Evolutionary conservation across 176 grass and related monocot genomes (phyloP).

Genomic region (Cenchrus purpureus): DNA sequence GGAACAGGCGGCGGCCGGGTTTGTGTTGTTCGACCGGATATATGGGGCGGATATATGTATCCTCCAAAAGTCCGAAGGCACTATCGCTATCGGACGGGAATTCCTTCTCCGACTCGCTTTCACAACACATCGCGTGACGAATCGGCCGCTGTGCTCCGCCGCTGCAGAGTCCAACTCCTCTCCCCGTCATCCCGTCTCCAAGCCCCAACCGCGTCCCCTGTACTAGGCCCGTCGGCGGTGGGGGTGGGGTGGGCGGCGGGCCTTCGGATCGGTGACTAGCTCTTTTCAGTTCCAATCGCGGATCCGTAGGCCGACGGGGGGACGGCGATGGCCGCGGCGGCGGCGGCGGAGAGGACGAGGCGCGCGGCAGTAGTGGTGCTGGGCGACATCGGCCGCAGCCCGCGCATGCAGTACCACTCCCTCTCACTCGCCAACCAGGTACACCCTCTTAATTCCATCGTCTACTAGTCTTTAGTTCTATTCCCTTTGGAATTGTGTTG

Average conservation of each 20-base stretch:
- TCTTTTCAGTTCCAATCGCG: neutral
- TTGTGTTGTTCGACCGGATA: too few relatives aligned
- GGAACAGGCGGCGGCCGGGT: too few relatives aligned
- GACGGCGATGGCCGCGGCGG: slow-evolving; percentile 8
- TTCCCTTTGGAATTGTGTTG: neutral
- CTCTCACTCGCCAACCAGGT: slow-evolving; percentile 90
- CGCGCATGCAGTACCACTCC: slow-evolving; percentile 97
- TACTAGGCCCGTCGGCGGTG: too few relatives aligned
- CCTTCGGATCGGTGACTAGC: neutral
- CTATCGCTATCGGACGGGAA: too few relatives aligned
- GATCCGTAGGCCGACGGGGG: neutral
- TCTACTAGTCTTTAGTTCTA: neutral
- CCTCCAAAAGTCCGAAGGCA: too few relatives aligned
- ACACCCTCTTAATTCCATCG: neutral
- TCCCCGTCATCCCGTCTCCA: neutral
- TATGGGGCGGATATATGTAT: too few relatives aligned
- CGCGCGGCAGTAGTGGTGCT: slow-evolving; percentile 84
- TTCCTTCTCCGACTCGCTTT: too few relatives aligned
- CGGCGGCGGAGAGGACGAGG: slow-evolving; percentile 51
- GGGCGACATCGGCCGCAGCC: slow-evolving; percentile 93
- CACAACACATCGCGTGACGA: too few relatives aligned
- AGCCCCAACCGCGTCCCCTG: neutral
- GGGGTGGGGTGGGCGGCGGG: too few relatives aligned
- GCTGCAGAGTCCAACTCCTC: neutral
- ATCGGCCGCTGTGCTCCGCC: neutral